phyloP scores from a whole-genome alignment of 1,284 basidiomycete genomes.

The Wolfiporia cocos region DNA sequence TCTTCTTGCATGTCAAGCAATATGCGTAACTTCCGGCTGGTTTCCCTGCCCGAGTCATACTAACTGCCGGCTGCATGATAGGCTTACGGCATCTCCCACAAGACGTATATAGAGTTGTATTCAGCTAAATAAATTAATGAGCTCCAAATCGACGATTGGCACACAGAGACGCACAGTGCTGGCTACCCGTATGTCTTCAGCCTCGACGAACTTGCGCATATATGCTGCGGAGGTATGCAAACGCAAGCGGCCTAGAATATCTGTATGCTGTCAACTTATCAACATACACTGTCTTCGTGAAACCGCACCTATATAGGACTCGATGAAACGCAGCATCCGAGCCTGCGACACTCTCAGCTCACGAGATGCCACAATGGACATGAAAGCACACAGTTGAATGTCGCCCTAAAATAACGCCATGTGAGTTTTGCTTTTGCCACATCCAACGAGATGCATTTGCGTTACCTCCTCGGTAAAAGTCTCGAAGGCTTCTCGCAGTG shows the following conservation, averaged over 20 bases:
- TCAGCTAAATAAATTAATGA: constrained; percentile 35
- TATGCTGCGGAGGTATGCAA: constrained; percentile 64
- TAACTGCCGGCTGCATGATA: constrained; percentile 21
- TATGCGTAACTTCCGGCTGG: constrained; percentile 30
- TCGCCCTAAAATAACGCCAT: too few species aligned
- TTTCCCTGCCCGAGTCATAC: constrained; percentile 16
- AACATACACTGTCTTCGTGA: background rate
- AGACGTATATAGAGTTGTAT: constrained; percentile 60
- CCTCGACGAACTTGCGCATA: constrained; percentile 53
- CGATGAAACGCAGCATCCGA: constrained; percentile 49
- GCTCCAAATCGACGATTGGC: background rate
- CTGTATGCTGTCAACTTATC: constrained; percentile 28
- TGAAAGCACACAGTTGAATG: constrained; percentile 69
- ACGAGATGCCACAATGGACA: constrained; percentile 49
- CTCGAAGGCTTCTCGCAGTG: constrained; percentile 51
- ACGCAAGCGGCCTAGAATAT: constrained; percentile 52
- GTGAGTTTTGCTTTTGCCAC: too few species aligned
- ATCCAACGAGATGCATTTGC: background rate
- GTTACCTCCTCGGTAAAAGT: constrained; percentile 56
- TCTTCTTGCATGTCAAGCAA: constrained; percentile 48
- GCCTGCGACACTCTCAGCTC: constrained; percentile 44
- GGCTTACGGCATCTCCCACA: constrained; percentile 66
- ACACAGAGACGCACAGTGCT: constrained; percentile 32
- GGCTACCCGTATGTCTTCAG: constrained; percentile 44
- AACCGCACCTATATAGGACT: constrained; percentile 60